Percentiles rank a stretch among this genome's conserved stretches.
phyloP scores from a whole-genome alignment of 306 rosid species.

The Quercus rubra region DNA sequence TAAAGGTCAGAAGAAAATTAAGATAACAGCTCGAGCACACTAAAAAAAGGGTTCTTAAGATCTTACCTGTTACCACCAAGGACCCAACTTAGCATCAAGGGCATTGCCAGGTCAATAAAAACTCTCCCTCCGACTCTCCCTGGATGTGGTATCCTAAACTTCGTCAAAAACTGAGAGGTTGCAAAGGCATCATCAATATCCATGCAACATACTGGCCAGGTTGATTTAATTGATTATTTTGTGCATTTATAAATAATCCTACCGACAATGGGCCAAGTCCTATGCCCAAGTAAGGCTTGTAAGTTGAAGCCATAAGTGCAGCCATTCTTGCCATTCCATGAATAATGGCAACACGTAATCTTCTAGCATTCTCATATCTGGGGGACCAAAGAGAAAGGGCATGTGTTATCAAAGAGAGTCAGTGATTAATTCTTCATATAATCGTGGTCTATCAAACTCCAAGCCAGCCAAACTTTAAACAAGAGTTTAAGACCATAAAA shows the following conservation, averaged over 20 bases:
- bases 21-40: conserved; percentile 10
- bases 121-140: conserved; percentile 90
- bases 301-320: conserved; percentile 93
- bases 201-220: background rate
- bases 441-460: background rate
- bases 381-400: background rate
- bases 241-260: conserved; percentile 9
- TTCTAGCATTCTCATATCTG: conserved; percentile 75
- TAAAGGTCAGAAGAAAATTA: background rate
- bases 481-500: background rate
- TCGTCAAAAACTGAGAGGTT: conserved; percentile 68
- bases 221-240: conserved; percentile 8
- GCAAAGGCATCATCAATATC: conserved; percentile 5
- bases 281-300: conserved; percentile 82
- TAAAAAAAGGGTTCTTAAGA: conserved; percentile 9
- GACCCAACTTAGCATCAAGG: conserved; percentile 93
- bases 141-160: conserved; percentile 91
- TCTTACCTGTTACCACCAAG: conserved; percentile 91
- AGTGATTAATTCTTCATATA: background rate
- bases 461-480: background rate
- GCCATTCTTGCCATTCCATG: conserved; percentile 99
- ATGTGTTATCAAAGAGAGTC: conserved; percentile 9
- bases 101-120: conserved; percentile 73
- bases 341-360: conserved; percentile 70
- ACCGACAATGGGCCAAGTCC: conserved; percentile 97